Evolutionary conservation across 768 basidiomycete genomes (phyloP).

Genomic region (Leccinum olivaceopallidum): DNA sequence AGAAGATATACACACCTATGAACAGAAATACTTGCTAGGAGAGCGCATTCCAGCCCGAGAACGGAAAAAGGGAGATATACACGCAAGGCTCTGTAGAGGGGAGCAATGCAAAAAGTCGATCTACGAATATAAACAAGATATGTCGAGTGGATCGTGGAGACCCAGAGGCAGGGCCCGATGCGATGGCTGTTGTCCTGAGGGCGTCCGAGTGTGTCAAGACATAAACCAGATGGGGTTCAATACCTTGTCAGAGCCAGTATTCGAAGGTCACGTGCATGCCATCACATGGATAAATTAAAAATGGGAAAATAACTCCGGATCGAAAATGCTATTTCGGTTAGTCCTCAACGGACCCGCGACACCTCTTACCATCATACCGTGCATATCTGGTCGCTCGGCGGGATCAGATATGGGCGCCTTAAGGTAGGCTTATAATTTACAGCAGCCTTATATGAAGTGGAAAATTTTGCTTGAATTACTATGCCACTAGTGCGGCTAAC

Average conservation of each 20-base stretch:
- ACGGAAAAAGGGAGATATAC: slow-evolving; percentile 15
- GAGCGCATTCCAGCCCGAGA: slow-evolving; percentile 26
- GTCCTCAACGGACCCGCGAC: not conserved
- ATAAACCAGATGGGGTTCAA: slow-evolving; percentile 22
- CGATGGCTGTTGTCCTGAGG: slow-evolving; percentile 9
- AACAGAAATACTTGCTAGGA: slow-evolving; percentile 14
- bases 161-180: slow-evolving; percentile 10
- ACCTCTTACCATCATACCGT: not conserved
- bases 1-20: slow-evolving; percentile 20
- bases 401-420: not conserved
- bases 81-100: slow-evolving; percentile 10
- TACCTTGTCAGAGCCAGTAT: slow-evolving; percentile 17
- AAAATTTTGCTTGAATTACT: not conserved
- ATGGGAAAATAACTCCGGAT: slow-evolving; percentile 18
- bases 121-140: slow-evolving; percentile 28
- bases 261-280: slow-evolving; percentile 23
- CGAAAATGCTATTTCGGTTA: not conserved
- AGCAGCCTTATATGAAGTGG: not conserved
- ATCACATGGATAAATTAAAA: slow-evolving; percentile 8
- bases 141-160: slow-evolving; percentile 10
- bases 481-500: not conserved
- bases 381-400: not conserved
- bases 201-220: slow-evolving; percentile 21
- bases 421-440: not conserved
- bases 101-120: slow-evolving; percentile 12